Base-by-base conservation (phyloP, 1,284 basidiomycete species). In the Fomes fomentarius region DNA sequence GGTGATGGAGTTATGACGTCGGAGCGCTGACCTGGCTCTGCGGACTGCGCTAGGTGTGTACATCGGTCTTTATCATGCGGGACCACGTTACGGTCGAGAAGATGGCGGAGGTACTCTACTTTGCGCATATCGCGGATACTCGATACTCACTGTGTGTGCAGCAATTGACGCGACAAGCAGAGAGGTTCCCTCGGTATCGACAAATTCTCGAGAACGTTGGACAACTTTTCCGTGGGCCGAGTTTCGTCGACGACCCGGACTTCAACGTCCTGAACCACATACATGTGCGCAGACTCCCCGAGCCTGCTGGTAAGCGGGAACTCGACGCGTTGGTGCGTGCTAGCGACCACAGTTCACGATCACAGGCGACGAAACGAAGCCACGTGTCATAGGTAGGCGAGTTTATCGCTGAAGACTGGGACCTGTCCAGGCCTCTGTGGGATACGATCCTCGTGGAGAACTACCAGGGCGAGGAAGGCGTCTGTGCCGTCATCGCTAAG, bases 391-490 rank as follows among this genome's bases (percentile, higher is more conserved):
- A 69, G 66, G 63, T 70, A 45, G 69, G 66, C 15, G 54, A 64
- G 21, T 61, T 70, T 52, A 66, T 69, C 34, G 69, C 67, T n/a
- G 59, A 64, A 40, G 62, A 64, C 4, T 70, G 69, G 69, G 69
- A 69, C 33, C 52, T 70, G 9, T 50, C 50, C 3, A 57, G 53
- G n/a, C 66, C 68, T 6, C 37, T 70, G 2, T 69, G 66, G 67
- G 65, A 70, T 24, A 66, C 63, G 51, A 21, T 68, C 1, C 44
- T 70, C 7, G 58, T 70, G 2, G 62, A 66, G 44, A 69, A 69
- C 45, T 69, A 69, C 41, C 62, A 61, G 19, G 68, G 68, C 40
- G 64, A 66, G 9, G 56, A 66, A 17, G 68, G 66, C 8, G 68
- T 62, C 24, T 66, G 60, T 39, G 69, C 66, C 7, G 22, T 69